Evolutionary conservation across 1,284 basidiomycete genomes (phyloP), one percentile per base, ranked within the genome.

Genomic region (Ganoderma lingzhi): DNA sequence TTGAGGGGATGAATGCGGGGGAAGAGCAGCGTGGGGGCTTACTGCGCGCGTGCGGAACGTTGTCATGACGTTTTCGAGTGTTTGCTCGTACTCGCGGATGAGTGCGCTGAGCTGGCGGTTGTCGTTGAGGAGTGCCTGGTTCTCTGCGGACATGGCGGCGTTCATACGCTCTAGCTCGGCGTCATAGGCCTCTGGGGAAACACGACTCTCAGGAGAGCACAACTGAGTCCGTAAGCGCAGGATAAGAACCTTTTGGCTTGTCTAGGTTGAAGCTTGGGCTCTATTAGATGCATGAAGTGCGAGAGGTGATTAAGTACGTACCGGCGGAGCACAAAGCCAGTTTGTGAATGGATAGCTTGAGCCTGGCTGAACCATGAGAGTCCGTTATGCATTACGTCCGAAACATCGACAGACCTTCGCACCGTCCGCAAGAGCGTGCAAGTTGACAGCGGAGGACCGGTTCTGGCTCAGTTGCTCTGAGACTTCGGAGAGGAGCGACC

Each of bases 51-150:
- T 93, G 67, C 97, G 87, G 82, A 99, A 99, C 71, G 93, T 90
- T 83, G 90, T 89, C 97, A 99, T 99, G 61, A 99, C 90, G 17
- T 89, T 94, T 81, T 99, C 98, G 61, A 99, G 84, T 0, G 97
- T 98, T 77, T 95, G 93, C 80, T 99, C 98, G 78, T 98, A 98
- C 80, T 99, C 97, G 75, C 96, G 96, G 73, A 99, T 90, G 62
- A 99, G 84, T 6, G 88, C 85, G 71, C 93, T 95, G 44, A 99
- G 87, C 77, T 98, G 96, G 80, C 98, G 97, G 84, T 99, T 99
- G 82, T 99, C 97, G 76, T 98, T 91, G 75, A 95, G 89, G 39
- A 99, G 84, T 3, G 84, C 83, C 77, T 95, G 93, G 79, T 99
- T 99, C 82, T 99, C 97, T 56, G 88, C 82, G 15, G 89, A 85